Base-by-base conservation (phyloP, 116 monocot genomes). In the Thalassia testudinum region DNA sequence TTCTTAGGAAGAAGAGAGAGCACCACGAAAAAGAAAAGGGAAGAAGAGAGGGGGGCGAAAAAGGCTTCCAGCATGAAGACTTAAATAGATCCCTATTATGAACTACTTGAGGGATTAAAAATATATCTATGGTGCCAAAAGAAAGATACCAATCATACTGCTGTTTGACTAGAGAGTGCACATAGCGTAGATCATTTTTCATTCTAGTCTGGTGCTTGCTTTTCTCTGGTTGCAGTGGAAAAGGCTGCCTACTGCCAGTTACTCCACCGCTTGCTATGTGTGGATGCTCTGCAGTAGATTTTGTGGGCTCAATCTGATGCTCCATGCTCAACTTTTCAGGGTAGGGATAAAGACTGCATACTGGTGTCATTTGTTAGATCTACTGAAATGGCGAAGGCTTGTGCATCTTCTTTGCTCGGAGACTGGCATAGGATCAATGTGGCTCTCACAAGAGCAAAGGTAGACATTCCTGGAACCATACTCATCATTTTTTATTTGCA, bases 401-500 rank as follows among this genome's bases (percentile, higher is more conserved):
- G 61, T 24, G 34, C 52, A 52, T 82, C 86, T 45, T 85, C 87
- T 14, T 67, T 95, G 69, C 95, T 95, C 58, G 81, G 86, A 53
- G 86, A 86, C 72, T 95, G 95, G 95, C 88, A 72, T 49, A 69
- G 95, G 70, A 95, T 88, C 43, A 95, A 95, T 62, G 95, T 95
- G 26, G 78, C 85, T 43, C 50, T 95, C 19, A 95, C 95, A 53
- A 88, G 95, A 59, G 81, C 95, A 42, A 95, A 95, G 83, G 95
- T 85, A 55, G 24, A 17, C 21, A 12, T 0, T 5, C 50, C 30
- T 34, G n/a, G n/a, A n/a, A n/a, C n/a, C n/a, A n/a, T n/a, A n/a
- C n/a, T n/a, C n/a, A n/a, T n/a, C n/a, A n/a, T n/a, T n/a, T n/a
- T n/a, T n/a, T n/a, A n/a, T n/a, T n/a, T n/a, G n/a, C n/a, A n/a